phyloP scores from a whole-genome alignment of 495 filamentous ascomycete genomes.

The Hypoxylon intermedium region DNA sequence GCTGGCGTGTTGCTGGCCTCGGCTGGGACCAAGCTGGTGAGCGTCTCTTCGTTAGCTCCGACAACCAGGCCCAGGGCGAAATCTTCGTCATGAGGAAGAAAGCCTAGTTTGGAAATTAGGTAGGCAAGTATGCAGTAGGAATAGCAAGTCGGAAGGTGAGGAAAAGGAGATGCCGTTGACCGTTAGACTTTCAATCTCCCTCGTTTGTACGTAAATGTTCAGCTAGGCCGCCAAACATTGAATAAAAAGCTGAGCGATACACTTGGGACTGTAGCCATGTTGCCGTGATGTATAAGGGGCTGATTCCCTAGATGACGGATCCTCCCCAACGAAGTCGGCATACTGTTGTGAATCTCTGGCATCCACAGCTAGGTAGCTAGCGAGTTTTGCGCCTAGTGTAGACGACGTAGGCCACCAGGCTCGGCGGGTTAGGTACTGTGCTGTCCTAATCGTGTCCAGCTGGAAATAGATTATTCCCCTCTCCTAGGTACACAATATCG shows the following conservation, averaged over 20 bases:
- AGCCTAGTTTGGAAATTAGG: background rate
- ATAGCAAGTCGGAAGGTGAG: background rate
- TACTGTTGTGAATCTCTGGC: background rate
- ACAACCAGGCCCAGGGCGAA: constrained; percentile 53
- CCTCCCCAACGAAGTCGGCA: background rate
- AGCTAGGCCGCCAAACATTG: background rate
- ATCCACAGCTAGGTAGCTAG: no score
- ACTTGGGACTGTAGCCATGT: background rate
- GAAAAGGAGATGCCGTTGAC: constrained; percentile 4
- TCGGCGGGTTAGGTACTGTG: no score
- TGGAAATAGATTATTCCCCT: background rate
- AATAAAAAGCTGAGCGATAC: constrained; percentile 8
- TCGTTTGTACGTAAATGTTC: constrained; percentile 11
- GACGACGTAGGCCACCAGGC: no score
- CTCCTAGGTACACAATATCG: background rate
- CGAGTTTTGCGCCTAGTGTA: no score
- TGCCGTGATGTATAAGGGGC: background rate
- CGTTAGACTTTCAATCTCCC: constrained; percentile 20
- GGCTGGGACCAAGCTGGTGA: constrained; percentile 43
- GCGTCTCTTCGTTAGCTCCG: constrained; percentile 45
- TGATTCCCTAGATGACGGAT: background rate
- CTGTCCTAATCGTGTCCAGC: background rate
- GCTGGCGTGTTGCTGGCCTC: constrained; percentile 43
- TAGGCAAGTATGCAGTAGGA: background rate
- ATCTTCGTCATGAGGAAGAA: constrained; percentile 49